These are phyloP conservation scores for Boletus semigastroideus DNA, from an alignment of 1,284 basidiomycete species.

Conservation along the genomic window DNA sequence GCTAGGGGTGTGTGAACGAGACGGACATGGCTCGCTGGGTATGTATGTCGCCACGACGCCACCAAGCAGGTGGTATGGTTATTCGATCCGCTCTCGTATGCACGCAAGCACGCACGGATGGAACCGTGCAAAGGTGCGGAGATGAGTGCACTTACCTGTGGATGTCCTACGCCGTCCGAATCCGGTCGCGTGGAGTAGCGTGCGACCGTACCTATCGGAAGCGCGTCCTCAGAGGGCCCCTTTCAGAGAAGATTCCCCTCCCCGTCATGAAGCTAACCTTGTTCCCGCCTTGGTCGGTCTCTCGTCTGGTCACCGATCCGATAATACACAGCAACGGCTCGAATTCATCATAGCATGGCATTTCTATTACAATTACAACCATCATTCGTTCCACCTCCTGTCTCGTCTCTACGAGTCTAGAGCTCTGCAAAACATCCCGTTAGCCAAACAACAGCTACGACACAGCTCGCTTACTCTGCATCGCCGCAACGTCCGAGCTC, in stretches of 20 bases:
- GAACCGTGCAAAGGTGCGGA: not conserved
- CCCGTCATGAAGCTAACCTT: slow-evolving; percentile 35
- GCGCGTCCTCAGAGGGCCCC: slow-evolving; percentile 12
- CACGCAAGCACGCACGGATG: not conserved
- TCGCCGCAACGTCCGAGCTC: slow-evolving; percentile 88
- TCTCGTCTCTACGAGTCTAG: slow-evolving; percentile 8
- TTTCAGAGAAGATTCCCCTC: slow-evolving; percentile 24
- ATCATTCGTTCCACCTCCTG: slow-evolving; percentile 6
- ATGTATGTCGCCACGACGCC: slow-evolving; percentile 17
- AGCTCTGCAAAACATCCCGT: slow-evolving; percentile 20
- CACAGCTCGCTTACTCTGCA: slow-evolving; percentile 69
- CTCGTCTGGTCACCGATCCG: slow-evolving; percentile 24
- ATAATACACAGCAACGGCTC: slow-evolving; percentile 12
- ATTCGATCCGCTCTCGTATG: slow-evolving; percentile 24
- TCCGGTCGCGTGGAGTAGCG: slow-evolving; percentile 10
- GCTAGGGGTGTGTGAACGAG: slow-evolving; percentile 22
- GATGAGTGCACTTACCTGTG: slow-evolving; percentile 10
- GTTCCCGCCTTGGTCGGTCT: slow-evolving; percentile 22
- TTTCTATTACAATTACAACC: slow-evolving; percentile 11
- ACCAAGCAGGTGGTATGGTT: slow-evolving; percentile 22
- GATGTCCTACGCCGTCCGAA: slow-evolving; percentile 22
- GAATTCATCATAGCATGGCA: not conserved
- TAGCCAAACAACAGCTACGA: not conserved
- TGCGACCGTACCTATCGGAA: slow-evolving; percentile 21
- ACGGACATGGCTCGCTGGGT: slow-evolving; percentile 13